Percentiles rank a stretch among this genome's conserved stretches.
phyloP scores from a whole-genome alignment of 345 rosid species.

The Pelargonium nanum region DNA sequence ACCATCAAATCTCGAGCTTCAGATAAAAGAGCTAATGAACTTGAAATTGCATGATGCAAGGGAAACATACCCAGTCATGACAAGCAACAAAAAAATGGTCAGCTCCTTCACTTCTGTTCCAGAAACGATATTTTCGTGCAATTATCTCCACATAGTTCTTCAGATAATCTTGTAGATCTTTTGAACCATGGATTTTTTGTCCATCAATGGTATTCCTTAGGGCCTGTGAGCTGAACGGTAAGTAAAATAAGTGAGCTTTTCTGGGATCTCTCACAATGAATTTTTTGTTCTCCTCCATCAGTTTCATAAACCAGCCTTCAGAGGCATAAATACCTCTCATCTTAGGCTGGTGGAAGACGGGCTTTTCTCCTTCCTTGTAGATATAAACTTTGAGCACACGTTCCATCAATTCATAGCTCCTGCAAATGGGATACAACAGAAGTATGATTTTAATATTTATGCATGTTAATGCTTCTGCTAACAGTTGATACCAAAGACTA shows the following conservation, averaged over 20 bases:
- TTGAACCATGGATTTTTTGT: conserved; percentile 20
- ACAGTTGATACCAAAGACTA: background rate
- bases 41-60: conserved; percentile 5
- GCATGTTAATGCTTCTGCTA: too few species aligned
- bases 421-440: conserved; percentile 17
- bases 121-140: conserved; percentile 51
- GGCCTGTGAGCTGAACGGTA: conserved; percentile 56
- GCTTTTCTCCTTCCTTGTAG: conserved; percentile 76
- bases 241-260: conserved; percentile 81
- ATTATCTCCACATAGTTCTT: conserved; percentile 46
- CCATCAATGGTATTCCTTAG: conserved; percentile 39
- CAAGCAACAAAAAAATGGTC: conserved; percentile 93
- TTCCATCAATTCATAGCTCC: conserved; percentile 86
- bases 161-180: conserved; percentile 37
- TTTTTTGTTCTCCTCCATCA: conserved; percentile 63
- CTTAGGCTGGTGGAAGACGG: conserved; percentile 60
- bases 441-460: background rate
- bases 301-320: conserved; percentile 94
- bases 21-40: background rate
- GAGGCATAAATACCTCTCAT: conserved; percentile 81
- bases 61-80: conserved; percentile 82
- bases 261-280: conserved; percentile 62
- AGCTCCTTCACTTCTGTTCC: conserved; percentile 78
- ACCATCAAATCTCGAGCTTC: background rate
- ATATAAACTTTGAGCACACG: conserved; percentile 56